Percentiles rank a stretch among this genome's conserved stretches.
These are phyloP conservation scores for Apocynum venetum DNA, from an alignment of 257 asterid species.

Conservation along the genomic window DNA sequence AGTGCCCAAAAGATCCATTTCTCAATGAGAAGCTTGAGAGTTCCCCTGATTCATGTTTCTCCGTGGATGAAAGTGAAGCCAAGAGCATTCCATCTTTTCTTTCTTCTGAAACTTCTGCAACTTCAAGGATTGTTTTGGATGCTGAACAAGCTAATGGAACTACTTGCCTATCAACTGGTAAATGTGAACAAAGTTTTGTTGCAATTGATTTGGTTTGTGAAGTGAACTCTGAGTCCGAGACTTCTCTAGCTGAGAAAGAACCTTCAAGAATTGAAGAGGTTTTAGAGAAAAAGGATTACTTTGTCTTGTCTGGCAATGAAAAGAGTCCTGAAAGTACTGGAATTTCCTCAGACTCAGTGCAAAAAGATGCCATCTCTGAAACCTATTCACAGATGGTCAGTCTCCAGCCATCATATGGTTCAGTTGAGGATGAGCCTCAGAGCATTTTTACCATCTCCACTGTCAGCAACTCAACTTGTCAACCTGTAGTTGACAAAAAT, in stretches of 20 bases:
- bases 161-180: constrained; percentile 1
- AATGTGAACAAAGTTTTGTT: neutral
- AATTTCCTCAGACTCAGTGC: constrained; percentile 16
- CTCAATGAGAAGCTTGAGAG: constrained; percentile 18
- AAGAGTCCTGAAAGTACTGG: constrained; percentile 21
- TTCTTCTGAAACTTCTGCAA: constrained; percentile 23
- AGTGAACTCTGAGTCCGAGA: constrained; percentile 28
- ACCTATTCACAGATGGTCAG: constrained; percentile 29
- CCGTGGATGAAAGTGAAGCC: constrained; percentile 14
- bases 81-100: constrained; percentile 17
- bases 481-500: constrained; percentile 19
- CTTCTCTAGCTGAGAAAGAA: constrained; percentile 14
- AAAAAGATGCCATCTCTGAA: constrained; percentile 33
- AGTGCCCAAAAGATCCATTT: neutral
- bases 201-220: constrained; percentile 16
- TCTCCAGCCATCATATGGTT: constrained; percentile 28
- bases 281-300: constrained; percentile 23
- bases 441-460: constrained; percentile 27
- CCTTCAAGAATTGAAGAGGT: constrained; percentile 19
- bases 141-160: constrained; percentile 16
- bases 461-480: constrained; percentile 24
- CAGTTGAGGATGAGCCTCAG: constrained; percentile 27
- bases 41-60: constrained; percentile 13
- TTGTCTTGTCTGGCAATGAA: constrained; percentile 20
- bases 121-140: constrained; percentile 22